Evolutionary conservation across 257 asterid species (phyloP), one percentile per base, ranked within the genome.

Genomic region (Solanum chmielewskii): DNA sequence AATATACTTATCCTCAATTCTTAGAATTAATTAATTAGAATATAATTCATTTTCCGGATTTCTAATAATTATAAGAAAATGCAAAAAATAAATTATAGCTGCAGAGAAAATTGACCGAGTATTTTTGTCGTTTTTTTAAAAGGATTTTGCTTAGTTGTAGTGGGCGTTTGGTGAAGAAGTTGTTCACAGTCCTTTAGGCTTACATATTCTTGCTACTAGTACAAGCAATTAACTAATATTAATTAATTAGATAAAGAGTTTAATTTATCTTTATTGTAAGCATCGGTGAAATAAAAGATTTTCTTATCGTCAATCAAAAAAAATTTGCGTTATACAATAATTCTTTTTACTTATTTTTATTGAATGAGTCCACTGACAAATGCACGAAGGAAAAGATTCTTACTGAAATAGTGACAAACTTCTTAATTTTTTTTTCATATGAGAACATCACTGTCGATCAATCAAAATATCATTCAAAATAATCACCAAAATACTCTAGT

Each of bases 111-210:
- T 27, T 45, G 84, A 45, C 64, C 0, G 21, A 14, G 14, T 78
- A 25, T 45, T n/a, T 44, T 78, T 47, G 35, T 78, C 41, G 25
- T 45, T 45, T 78, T 3, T 78, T 41, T 11, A 31, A 41, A 71
- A 81, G 68, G 59, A 69, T 35, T 66, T 29, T 9, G 70, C 81
- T 64, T 86, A 44, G 87, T 81, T 90, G 88, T 85, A 90, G 91
- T 90, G 91, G 91, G 84, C 77, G 81, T 84, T 87, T 35, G 83
- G 90, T 85, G 87, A 84, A 85, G 83, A 81, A 66, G 74, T 62
- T 88, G 74, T 45, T 29, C 84, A n/a, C 33, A 45, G 85, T 47
- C 68, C 68, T 80, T 44, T 45, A 62, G 85, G 81, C 21, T 91
- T 88, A 37, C 84, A 73, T 49, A 25, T 86, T 86, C 56, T 86